Percentiles rank a stretch among this genome's conserved stretches.
Conservation (phyloP, 108 stramenopile species). For the Schizochytrium sp. region DNA sequence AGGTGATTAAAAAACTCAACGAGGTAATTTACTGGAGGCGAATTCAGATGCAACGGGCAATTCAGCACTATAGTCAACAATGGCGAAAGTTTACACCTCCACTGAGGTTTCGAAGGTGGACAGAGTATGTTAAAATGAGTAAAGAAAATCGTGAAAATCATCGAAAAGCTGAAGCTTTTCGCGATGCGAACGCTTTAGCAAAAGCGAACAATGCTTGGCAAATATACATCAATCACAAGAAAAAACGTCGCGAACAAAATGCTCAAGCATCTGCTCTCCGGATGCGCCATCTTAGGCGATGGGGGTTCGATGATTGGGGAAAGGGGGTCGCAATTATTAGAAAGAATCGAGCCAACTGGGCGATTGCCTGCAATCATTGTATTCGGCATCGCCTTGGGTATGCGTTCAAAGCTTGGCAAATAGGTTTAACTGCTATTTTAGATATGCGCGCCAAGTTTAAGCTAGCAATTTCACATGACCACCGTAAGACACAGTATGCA, state of each 20-base stretch:
- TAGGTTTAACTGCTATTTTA: not conserved
- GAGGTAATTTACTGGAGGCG: not conserved
- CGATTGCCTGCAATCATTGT: not conserved
- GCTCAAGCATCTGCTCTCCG: not conserved
- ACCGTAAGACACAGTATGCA: not conserved
- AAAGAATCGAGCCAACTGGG: slow-evolving; percentile 3
- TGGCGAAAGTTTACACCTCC: not conserved
- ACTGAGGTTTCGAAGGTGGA: not conserved
- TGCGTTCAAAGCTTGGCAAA: not conserved
- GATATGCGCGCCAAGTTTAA: not conserved
- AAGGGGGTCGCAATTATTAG: not conserved
- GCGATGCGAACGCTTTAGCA: not conserved
- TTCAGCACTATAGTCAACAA: not conserved
- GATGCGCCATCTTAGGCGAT: not conserved
- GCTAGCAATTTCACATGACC: not conserved
- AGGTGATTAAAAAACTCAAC: not conserved
- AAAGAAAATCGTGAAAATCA: not conserved
- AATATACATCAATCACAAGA: not conserved
- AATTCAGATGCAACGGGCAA: not conserved
- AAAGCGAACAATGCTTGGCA: not conserved
- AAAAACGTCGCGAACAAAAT: not conserved
- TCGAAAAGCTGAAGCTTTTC: not conserved
- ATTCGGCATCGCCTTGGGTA: not conserved
- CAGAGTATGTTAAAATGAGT: not conserved
- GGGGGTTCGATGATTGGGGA: not conserved